phyloP scores from a whole-genome alignment of 2,329 filamentous ascomycete species.

The Trichoderma arundinaceum region DNA sequence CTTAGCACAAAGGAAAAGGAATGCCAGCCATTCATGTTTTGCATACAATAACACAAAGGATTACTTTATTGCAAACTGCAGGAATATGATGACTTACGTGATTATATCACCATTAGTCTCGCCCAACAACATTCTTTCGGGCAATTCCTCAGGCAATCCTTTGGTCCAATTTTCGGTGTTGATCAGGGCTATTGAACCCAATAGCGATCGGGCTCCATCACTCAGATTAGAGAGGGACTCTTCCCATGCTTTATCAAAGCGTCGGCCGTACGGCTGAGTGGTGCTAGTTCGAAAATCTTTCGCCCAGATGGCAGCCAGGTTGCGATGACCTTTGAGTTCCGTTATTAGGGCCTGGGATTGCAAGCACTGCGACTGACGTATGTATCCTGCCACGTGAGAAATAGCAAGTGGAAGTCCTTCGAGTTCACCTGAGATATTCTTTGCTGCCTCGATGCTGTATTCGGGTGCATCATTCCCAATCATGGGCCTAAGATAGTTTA shows the following conservation, averaged over 20 bases:
- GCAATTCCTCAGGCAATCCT: not conserved
- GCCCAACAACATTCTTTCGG: not conserved
- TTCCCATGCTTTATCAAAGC: not conserved
- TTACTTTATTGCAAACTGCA: too few species aligned
- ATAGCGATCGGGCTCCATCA: not conserved
- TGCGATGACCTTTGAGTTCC: not conserved
- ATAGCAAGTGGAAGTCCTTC: not conserved
- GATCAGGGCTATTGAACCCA: not conserved
- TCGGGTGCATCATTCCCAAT: not conserved
- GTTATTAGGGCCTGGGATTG: not conserved
- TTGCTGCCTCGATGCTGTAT: not conserved
- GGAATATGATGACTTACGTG: too few species aligned
- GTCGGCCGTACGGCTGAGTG: not conserved
- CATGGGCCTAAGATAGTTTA: not conserved
- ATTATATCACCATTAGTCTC: too few species aligned
- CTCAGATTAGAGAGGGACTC: not conserved
- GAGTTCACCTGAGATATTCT: not conserved
- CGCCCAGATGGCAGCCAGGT: too few species aligned
- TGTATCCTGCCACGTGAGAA: not conserved
- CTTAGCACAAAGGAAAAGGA: too few species aligned
- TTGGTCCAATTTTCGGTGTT: not conserved
- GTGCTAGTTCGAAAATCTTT: not conserved
- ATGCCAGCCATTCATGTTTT: too few species aligned
- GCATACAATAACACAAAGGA: too few species aligned
- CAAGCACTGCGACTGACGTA: not conserved